phyloP scores from a whole-genome alignment of 305 asterid genomes.

The Solanum aculeatissimum region DNA sequence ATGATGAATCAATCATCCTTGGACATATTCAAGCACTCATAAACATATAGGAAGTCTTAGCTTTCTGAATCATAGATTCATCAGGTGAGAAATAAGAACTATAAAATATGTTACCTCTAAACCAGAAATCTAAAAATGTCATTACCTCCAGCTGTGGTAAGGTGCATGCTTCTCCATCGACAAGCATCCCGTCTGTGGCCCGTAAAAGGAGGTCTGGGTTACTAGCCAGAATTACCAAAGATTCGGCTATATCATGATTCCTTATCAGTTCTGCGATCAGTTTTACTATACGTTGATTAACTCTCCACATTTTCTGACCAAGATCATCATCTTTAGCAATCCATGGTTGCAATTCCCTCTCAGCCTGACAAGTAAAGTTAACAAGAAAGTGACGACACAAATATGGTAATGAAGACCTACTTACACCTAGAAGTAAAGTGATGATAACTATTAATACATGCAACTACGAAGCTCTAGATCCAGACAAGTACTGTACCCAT shows the following conservation, averaged over 20 bases:
- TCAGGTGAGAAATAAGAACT: not conserved
- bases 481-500: not conserved
- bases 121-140: not conserved
- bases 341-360: conserved; percentile 93
- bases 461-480: not conserved
- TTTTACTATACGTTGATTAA: conserved; percentile 85
- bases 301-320: conserved; percentile 89
- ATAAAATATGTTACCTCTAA: not conserved
- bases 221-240: conserved; percentile 70
- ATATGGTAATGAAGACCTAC: not conserved
- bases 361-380: conserved; percentile 70
- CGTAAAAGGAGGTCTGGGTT: conserved; percentile 93
- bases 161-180: conserved; percentile 98
- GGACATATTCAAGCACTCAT: not conserved
- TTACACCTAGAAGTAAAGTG: not conserved
- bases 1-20: not conserved
- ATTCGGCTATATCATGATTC: conserved; percentile 81
- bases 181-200: conserved; percentile 97
- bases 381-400: conserved; percentile 33
- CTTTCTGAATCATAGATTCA: not conserved
- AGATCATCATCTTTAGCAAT: conserved; percentile 88
- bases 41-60: not conserved
- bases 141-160: conserved; percentile 93
- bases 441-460: not conserved
- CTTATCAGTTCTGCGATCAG: conserved; percentile 92